Evolutionary conservation across 306 rosid genomes (phyloP).

Genomic region (Alnus rubra): DNA sequence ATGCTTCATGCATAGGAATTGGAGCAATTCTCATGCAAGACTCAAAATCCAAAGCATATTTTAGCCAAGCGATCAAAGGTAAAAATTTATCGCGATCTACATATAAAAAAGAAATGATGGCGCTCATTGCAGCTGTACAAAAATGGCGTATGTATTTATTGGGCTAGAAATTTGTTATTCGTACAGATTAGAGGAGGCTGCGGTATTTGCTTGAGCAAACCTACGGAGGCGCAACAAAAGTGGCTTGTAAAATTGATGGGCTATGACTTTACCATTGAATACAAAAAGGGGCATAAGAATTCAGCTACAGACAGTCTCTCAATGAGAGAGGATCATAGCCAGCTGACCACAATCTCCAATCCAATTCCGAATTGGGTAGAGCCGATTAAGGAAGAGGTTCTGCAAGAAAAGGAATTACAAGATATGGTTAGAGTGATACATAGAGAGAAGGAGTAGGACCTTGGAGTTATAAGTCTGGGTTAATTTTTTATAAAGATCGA

Average conservation of each 20-base stretch:
- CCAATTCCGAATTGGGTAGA: no score
- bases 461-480: background rate
- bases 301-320: background rate
- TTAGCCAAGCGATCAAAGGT: background rate
- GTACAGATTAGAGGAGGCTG: background rate
- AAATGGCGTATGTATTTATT: background rate
- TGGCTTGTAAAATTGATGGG: background rate
- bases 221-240: background rate
- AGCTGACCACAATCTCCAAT: background rate
- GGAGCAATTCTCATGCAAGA: background rate
- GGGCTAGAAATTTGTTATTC: background rate
- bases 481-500: background rate
- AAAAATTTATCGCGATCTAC: background rate
- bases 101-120: background rate
- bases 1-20: background rate
- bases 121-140: background rate
- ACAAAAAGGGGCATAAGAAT: background rate
- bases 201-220: background rate
- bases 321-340: background rate
- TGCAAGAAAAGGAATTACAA: background rate
- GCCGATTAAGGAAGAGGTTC: background rate
- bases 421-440: background rate
- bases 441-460: background rate
- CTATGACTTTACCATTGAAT: background rate
- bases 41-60: background rate